Conservation (phyloP, 2,329 filamentous ascomycete genomes). For the Orbilia blumenaviensis region DNA sequence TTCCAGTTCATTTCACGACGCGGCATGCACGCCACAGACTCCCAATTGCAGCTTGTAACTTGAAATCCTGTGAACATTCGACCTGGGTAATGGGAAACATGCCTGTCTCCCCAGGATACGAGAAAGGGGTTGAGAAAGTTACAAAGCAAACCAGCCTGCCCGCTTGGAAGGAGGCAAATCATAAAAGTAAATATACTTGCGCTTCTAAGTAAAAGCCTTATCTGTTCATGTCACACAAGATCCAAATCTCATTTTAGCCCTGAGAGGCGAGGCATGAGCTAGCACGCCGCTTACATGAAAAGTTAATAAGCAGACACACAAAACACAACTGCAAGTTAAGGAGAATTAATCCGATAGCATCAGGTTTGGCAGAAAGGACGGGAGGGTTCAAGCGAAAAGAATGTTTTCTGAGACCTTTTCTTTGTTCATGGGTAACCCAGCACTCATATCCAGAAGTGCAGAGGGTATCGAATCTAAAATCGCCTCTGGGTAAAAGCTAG, state of each 20-base stretch:
- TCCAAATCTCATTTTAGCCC: slow-evolving; percentile 49
- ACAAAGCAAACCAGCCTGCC: background rate
- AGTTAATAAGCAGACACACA: slow-evolving; percentile 12
- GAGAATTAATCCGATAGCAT: slow-evolving; percentile 24
- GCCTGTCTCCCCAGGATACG: slow-evolving; percentile 3
- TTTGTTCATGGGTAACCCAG: slow-evolving; percentile 17
- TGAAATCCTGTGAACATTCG: background rate
- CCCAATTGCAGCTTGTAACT: background rate
- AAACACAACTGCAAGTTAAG: background rate
- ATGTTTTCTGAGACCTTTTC: no score
- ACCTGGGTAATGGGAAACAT: background rate
- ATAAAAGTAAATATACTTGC: no score
- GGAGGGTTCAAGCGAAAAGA: slow-evolving; percentile 19
- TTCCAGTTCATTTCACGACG: slow-evolving; percentile 40
- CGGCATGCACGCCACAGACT: slow-evolving; percentile 38
- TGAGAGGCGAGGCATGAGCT: slow-evolving; percentile 23
- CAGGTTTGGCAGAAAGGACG: background rate
- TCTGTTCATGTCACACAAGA: slow-evolving; percentile 47
- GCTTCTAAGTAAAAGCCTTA: slow-evolving; percentile 32
- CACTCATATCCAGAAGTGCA: slow-evolving; percentile 20
- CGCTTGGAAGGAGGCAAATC: slow-evolving; percentile 5
- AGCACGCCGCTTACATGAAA: slow-evolving; percentile 14
- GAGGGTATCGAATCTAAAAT: background rate
- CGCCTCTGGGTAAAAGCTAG: background rate
- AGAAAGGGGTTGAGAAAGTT: slow-evolving; percentile 16